Percentiles rank a stretch among this genome's conserved stretches.
These are phyloP conservation scores for Diutina scorzettiae DNA, from an alignment of 1,139 yeast species.

Conservation along the genomic window DNA sequence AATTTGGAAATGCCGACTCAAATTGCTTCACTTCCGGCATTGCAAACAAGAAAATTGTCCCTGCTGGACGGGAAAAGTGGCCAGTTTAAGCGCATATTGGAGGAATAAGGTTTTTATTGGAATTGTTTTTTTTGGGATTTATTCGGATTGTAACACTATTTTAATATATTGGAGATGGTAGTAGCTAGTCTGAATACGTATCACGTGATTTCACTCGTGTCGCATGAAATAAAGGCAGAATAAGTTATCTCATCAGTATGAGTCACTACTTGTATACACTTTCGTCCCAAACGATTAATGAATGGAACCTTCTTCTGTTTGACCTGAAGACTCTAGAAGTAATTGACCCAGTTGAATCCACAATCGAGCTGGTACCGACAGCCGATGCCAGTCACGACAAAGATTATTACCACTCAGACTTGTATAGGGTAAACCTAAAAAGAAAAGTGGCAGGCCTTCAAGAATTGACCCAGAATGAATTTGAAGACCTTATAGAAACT, in stretches of 20 bases:
- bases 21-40: not conserved
- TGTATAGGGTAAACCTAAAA: constrained; percentile 49
- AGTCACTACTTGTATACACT: not conserved
- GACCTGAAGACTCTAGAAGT: not conserved
- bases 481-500: constrained; percentile 41
- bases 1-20: constrained; percentile 5
- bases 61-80: constrained; percentile 2
- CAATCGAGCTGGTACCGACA: constrained; percentile 8
- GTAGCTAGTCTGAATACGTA: not conserved
- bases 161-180: not conserved
- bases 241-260: too few relatives aligned
- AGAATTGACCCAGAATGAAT: constrained; percentile 44
- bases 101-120: not conserved
- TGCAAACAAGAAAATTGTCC: not conserved
- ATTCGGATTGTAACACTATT: not conserved
- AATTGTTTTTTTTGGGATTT: not conserved
- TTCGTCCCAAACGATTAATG: not conserved
- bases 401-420: constrained; percentile 50
- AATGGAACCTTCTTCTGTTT: constrained; percentile 18
- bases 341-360: not conserved
- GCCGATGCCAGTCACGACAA: constrained; percentile 14
- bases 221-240: too few relatives aligned
- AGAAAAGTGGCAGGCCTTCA: constrained; percentile 35
- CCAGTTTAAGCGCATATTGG: constrained; percentile 1
- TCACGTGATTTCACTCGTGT: too few relatives aligned